Evolutionary conservation across 306 rosid genomes (phyloP), one percentile per base, ranked within the genome.

Genomic region (Pyrus communis): DNA sequence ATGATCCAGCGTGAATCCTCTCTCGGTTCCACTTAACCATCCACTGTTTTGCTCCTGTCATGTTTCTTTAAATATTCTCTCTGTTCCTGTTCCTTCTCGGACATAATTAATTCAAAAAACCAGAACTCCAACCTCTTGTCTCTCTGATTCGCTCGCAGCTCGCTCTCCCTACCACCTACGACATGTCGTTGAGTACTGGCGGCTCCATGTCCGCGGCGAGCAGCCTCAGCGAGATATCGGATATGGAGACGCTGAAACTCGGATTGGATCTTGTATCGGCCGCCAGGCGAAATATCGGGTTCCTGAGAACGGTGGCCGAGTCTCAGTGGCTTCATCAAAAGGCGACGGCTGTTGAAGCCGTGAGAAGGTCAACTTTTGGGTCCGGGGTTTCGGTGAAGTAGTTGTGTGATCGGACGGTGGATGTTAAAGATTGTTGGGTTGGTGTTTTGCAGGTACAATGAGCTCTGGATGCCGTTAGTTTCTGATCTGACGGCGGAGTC

Each of bases 401-500:
- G 49, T 84, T 68, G 45, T 40, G 11, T 76, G 78, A 77, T 80
- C 79, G 31, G 15, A 78, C 75, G 69, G 71, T 55, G 33, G 17
- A 40, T 33, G 79, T 25, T 51, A 9, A 63, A 58, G 21, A 25
- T 58, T 58, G 21, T n/a, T 43, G 49, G 46, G 23, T 63, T 75
- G 21, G 45, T 82, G 45, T 9, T 73, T 84, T 43, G 67, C 85
- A 93, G 98, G 88, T 94, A 92, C 70, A 85, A 33, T 78, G 84
- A 90, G 81, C 74, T 90, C 66, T 94, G 98, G 98, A 86, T 94
- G 98, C 97, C 97, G 85, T 86, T 94, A 93, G 74, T 94, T 61
- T 85, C 96, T 83, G 92, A 94, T 89, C 91, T 90, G 25, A 85
- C 87, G 77, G 75, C 33, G 14, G 83, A 82, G 25, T 76, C 88